Evolutionary conservation across 352 stramenopile species (phyloP).

Genomic region (Nothophytophthora sp.): DNA sequence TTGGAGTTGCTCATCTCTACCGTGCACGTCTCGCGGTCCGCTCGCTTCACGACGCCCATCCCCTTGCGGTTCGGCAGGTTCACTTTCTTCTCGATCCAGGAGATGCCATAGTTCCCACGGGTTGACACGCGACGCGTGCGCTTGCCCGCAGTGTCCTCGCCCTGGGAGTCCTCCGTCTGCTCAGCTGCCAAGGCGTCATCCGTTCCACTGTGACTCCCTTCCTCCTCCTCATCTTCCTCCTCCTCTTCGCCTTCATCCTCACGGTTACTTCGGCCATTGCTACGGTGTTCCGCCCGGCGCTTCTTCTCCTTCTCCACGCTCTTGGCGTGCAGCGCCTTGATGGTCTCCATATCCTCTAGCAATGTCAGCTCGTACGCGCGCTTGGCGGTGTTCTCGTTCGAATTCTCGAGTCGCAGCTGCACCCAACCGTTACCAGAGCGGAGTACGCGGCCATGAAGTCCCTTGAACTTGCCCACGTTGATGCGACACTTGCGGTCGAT

Average conservation of each 20-base stretch:
- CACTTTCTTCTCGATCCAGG: conserved; percentile 89
- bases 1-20: conserved; percentile 77
- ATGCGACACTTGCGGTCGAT: conserved; percentile 86
- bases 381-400: conserved; percentile 86
- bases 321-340: conserved; percentile 75
- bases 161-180: conserved; percentile 78
- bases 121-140: conserved; percentile 72
- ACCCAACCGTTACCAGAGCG: conserved; percentile 91
- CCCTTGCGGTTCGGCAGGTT: conserved; percentile 75
- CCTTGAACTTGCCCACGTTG: conserved; percentile 90
- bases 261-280: conserved; percentile 21
- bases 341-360: conserved; percentile 81
- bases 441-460: conserved; percentile 67
- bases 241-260: conserved; percentile 48
- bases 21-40: conserved; percentile 84
- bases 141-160: conserved; percentile 67
- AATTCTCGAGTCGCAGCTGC: conserved; percentile 80
- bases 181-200: conserved; percentile 56
- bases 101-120: conserved; percentile 83
- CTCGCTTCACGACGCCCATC: conserved; percentile 79
- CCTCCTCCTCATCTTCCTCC: conserved; percentile 60
- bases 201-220: conserved; percentile 41
- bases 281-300: conserved; percentile 31
- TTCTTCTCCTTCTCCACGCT: conserved; percentile 64
- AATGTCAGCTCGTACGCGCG: conserved; percentile 87